Conservation (phyloP, 2,329 filamentous ascomycete species). For the Penicillium sp. region DNA sequence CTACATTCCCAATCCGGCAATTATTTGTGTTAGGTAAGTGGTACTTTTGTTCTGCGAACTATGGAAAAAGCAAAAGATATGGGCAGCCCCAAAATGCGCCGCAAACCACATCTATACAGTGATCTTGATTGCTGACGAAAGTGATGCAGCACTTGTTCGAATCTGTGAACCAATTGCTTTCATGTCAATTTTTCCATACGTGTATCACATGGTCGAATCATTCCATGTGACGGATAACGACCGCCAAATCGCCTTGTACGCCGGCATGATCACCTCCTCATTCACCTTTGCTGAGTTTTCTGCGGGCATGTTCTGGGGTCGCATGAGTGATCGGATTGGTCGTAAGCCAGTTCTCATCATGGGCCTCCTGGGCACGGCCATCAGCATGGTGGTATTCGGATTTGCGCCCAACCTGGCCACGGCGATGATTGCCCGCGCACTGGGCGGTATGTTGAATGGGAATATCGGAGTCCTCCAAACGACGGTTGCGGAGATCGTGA, state of each 20-base stretch:
- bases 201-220: conserved; percentile 94
- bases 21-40: conserved; percentile 50
- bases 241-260: conserved; percentile 82
- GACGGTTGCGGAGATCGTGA: conserved; percentile 90
- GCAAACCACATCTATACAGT: background rate
- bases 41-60: conserved; percentile 24
- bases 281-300: conserved; percentile 96
- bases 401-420: conserved; percentile 79
- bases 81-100: background rate
- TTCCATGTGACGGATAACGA: conserved; percentile 80
- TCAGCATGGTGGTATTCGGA: conserved; percentile 91
- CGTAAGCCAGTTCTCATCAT: conserved; percentile 88
- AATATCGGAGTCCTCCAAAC: conserved; percentile 96
- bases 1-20: conserved; percentile 57
- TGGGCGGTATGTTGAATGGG: conserved; percentile 89
- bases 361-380: conserved; percentile 83
- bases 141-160: conserved; percentile 71
- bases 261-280: conserved; percentile 91
- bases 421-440: conserved; percentile 79
- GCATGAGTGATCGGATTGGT: conserved; percentile 85
- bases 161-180: conserved; percentile 99
- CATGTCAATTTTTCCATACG: conserved; percentile 99
- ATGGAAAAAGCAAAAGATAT: conserved; percentile 3
- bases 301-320: conserved; percentile 88
- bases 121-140: conserved; percentile 6